Evolutionary conservation across 148 eudicot genomes (phyloP).

Genomic region (Euryodendron excelsum): DNA sequence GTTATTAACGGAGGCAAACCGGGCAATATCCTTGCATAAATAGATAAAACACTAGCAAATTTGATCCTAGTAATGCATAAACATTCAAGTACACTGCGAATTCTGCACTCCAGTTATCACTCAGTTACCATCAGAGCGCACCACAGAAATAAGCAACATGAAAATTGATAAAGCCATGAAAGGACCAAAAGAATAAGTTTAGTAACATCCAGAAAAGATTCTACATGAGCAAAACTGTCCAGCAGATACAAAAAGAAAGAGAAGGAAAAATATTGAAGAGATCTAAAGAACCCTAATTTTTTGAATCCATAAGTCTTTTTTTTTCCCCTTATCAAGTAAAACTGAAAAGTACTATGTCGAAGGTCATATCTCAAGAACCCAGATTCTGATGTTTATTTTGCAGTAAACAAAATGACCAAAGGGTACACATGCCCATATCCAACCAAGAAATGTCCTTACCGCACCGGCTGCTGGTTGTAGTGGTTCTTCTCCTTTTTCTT

Average conservation of each 20-base stretch:
- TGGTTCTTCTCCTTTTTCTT: slow-evolving; percentile 98
- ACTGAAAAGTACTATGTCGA: background rate
- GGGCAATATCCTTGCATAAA: background rate
- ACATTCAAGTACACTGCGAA: background rate
- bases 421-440: slow-evolving; percentile 5
- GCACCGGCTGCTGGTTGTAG: slow-evolving; percentile 94
- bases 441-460: slow-evolving; percentile 37
- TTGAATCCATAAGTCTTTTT: background rate
- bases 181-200: background rate
- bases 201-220: background rate
- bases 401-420: slow-evolving; percentile 18
- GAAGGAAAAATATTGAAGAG: slow-evolving; percentile 5
- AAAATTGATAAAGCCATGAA: background rate
- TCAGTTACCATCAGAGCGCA: background rate
- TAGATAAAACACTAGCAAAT: background rate
- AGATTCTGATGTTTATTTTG: slow-evolving; percentile 20
- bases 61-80: background rate
- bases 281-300: slow-evolving; percentile 8
- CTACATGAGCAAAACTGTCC: slow-evolving; percentile 13
- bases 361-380: slow-evolving; percentile 20
- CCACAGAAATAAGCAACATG: background rate
- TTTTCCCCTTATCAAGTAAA: background rate
- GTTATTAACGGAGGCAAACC: background rate
- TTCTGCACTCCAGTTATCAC: background rate
- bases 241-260: background rate